Percentiles rank a stretch among this genome's conserved stretches.
These are phyloP conservation scores for Pyrenochaeta sp. DNA, from an alignment of 2,329 filamentous ascomycete genomes.

Conservation along the genomic window DNA sequence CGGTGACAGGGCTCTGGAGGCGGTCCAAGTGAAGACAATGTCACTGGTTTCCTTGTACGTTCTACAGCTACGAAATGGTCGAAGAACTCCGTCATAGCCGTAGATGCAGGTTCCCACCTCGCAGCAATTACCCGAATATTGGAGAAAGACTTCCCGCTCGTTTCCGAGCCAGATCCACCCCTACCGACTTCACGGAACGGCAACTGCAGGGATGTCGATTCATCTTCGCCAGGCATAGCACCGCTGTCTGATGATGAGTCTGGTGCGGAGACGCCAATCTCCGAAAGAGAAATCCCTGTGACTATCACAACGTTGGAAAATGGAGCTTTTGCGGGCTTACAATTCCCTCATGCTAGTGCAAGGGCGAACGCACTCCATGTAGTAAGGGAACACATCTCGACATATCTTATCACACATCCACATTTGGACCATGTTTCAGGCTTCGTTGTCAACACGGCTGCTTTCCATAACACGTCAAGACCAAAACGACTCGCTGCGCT, in stretches of 20 bases:
- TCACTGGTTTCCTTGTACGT: conserved; percentile 87
- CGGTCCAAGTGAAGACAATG: conserved; percentile 88
- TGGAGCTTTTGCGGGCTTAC: conserved; percentile 83
- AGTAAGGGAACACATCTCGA: conserved; percentile 80
- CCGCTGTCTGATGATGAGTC: conserved; percentile 41
- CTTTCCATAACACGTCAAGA: conserved; percentile 75
- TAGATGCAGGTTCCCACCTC: conserved; percentile 92
- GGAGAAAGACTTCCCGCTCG: conserved; percentile 61
- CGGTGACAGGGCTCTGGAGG: conserved; percentile 80
- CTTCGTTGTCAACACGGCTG: conserved; percentile 92
- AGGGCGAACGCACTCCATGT: conserved; percentile 84
- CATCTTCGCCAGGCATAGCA: conserved; percentile 36
- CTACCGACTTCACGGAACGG: conserved; percentile 20
- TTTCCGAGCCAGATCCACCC: conserved; percentile 35
- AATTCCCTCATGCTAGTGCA: conserved; percentile 71
- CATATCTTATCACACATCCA: conserved; percentile 94
- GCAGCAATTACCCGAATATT: conserved; percentile 84
- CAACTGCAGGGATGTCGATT: conserved; percentile 26
- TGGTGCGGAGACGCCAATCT: conserved; percentile 33
- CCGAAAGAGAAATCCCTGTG: conserved; percentile 32
- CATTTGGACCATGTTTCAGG: conserved; percentile 94
- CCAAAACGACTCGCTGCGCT: conserved; percentile 88
- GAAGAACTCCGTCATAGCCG: conserved; percentile 83
- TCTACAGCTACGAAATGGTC: conserved; percentile 81
- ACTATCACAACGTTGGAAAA: conserved; percentile 64